Conservation (phyloP, 768 basidiomycete genomes). For the Kwoniella dejecticola region DNA sequence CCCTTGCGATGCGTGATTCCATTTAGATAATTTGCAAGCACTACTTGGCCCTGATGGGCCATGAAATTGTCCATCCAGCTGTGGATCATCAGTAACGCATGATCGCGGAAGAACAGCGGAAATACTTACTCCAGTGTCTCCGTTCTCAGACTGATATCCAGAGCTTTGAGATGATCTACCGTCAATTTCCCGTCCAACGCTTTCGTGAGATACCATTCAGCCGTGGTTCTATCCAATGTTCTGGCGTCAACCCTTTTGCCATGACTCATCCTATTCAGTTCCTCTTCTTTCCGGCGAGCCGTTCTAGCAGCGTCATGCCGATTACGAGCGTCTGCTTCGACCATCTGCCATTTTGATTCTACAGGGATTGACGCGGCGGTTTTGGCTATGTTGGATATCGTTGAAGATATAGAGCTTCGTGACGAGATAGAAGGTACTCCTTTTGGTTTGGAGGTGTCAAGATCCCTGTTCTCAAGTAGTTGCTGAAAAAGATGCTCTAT, state of each 20-base stretch:
- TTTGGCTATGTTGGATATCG: constrained; percentile 15
- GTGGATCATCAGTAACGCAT: background rate
- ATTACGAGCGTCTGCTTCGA: constrained; percentile 77
- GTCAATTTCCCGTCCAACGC: constrained; percentile 85
- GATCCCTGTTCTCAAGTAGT: constrained; percentile 69
- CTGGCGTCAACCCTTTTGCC: constrained; percentile 47
- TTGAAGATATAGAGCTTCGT: constrained; percentile 26
- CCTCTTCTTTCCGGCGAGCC: constrained; percentile 58
- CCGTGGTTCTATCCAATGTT: constrained; percentile 64
- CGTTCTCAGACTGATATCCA: constrained; percentile 73
- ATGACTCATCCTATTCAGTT: constrained; percentile 59
- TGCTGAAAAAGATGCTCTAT: constrained; percentile 79
- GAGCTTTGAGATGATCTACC: constrained; percentile 72
- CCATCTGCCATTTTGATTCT: constrained; percentile 90
- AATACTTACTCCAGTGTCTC: constrained; percentile 71
- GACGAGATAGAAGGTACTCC: constrained; percentile 30
- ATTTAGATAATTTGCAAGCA: constrained; percentile 41
- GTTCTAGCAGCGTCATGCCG: constrained; percentile 67
- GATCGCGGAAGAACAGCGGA: background rate
- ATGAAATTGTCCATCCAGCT: constrained; percentile 46
- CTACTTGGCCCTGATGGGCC: constrained; percentile 42
- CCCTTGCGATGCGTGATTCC: constrained; percentile 55
- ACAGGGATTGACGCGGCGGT: constrained; percentile 60
- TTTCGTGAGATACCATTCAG: constrained; percentile 90
- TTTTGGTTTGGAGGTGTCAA: constrained; percentile 54